Base-by-base conservation (phyloP, 768 basidiomycete species). In the Tylopilus rubrobrunneus region DNA sequence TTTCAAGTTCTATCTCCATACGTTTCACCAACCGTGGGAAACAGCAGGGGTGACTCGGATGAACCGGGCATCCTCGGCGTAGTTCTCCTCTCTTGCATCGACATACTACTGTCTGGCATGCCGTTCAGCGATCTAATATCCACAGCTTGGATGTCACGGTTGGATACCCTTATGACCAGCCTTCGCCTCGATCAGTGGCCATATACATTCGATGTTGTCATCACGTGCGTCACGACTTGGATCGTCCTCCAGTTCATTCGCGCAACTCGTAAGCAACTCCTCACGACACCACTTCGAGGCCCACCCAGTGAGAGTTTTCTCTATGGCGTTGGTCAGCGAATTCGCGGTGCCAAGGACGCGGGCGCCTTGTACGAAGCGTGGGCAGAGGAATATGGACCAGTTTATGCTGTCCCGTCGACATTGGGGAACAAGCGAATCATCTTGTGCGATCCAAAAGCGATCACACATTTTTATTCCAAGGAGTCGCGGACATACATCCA, bases 401-500 rank as follows among this genome's bases (percentile, higher is more conserved):
- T 42, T 10, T 67, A 61, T 14, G 43, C 34, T 3, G 42, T 58
- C 8, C 62, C 66, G 7, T 56, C 56, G 14, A 44, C 57, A 3
- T 17, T 67, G 9, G 58, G 66, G 3, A 31, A 15, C 3, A 36
- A 39, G 11, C 45, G 27, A 28, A 47, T 67, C 23, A 14, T 67
- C 7, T 31, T 67, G 14, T 69, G 71, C 40, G 81, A 81, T 56
- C 76, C 76, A 3, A 81, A 77, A 45, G 58, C 62, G 3, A 61
- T 63, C 25, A 41, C 62, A 9, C 59, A 63, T 34, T 54, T 49
- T 4, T 45, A 56, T 33, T 28, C 52, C 15, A 58, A 58, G 5
- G 59, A 64, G 7, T 45, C 52, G 3, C 50, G 63, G 12, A 71
- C 68, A 0, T 84, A 84, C 56, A 64, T 75, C 0, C 76, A 76